Evolutionary conservation across 2,329 filamentous ascomycete species (phyloP), one percentile per base, ranked within the genome.

Genomic region (Pseudocercospora fijiensis): DNA sequence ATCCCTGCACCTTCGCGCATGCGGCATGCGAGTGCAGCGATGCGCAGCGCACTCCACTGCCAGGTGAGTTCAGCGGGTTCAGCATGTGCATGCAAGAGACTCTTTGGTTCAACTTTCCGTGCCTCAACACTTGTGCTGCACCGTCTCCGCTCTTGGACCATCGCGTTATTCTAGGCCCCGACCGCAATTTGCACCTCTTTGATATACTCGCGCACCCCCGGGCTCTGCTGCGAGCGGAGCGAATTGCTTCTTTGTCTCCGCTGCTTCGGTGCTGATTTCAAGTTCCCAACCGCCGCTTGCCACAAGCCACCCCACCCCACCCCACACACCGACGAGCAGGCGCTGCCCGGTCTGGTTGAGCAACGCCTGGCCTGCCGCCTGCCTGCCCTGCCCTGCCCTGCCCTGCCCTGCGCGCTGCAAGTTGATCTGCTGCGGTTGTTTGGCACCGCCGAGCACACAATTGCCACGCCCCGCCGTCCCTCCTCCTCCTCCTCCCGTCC

Each of bases 41-140:
- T n/a, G n/a, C n/a, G n/a, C n/a, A n/a, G n/a, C n/a, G n/a, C n/a
- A n/a, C n/a, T n/a, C n/a, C 8, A 37, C 33, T 9, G n/a, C 7
- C 10, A 18, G 8, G 41, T 11, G 41, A 9, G 41, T 18, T 47
- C 41, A 47, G 41, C 41, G 41, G n/a, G n/a, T n/a, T n/a, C n/a
- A n/a, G n/a, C n/a, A n/a, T n/a, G n/a, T n/a, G 22, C 11, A n/a
- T 16, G 45, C 18, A 20, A 22, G 24, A 30, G n/a, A 20, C 2
- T 56, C 53, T 56, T 56, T 56, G 53, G 53, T 18, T 22, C 28
- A 56, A 56, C 53, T 41, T 56, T 56, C 53, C 53, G 53, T 28
- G 41, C 53, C 53, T 56, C 53, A 56, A 56, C 53, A 41, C 4
- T 41, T 56, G 53, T 41, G 37, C 37, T 41, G 24, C 53, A 30